These are phyloP conservation scores for Myochromella boudieri DNA, from an alignment of 768 basidiomycete species.

Conservation along the genomic window DNA sequence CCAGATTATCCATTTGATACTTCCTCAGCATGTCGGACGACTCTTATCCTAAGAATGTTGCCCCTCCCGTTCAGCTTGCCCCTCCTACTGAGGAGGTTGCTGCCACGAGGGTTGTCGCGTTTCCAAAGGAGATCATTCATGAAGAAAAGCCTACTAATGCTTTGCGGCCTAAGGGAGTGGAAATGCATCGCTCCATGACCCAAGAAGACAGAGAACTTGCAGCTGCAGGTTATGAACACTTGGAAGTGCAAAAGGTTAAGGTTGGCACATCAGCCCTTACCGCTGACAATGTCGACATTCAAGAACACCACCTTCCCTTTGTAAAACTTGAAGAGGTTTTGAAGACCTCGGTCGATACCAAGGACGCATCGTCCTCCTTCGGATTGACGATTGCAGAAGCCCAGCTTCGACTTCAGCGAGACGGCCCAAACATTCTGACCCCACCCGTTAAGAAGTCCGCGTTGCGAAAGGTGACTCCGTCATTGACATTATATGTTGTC, in stretches of 20 bases:
- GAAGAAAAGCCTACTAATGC: conserved; percentile 37
- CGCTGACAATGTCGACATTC: conserved; percentile 52
- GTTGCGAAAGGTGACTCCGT: conserved; percentile 49
- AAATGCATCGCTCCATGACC: conserved; percentile 64
- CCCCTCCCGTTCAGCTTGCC: conserved; percentile 12
- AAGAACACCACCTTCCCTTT: conserved; percentile 52
- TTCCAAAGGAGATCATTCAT: conserved; percentile 39
- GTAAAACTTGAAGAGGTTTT: conserved; percentile 38
- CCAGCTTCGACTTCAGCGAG: conserved; percentile 47
- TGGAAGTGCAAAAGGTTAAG: conserved; percentile 44
- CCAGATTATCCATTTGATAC: neutral
- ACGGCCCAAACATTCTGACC: conserved; percentile 64
- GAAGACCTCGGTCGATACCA: conserved; percentile 49
- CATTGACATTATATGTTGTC: neutral
- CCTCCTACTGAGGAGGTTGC: conserved; percentile 31
- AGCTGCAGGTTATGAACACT: conserved; percentile 67
- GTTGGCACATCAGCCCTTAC: conserved; percentile 22
- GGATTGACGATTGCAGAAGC: conserved; percentile 58
- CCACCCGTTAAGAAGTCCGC: conserved; percentile 69
- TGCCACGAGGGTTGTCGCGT: conserved; percentile 47
- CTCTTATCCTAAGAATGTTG: conserved; percentile 10
- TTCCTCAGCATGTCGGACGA: conserved; percentile 21
- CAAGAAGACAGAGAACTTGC: conserved; percentile 66
- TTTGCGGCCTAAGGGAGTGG: conserved; percentile 51
- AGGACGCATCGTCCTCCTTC: conserved; percentile 47